Evolutionary conservation across 78 protist species (phyloP), one percentile per base, ranked within the genome.

Genomic region (Speleostelium caveatum): DNA sequence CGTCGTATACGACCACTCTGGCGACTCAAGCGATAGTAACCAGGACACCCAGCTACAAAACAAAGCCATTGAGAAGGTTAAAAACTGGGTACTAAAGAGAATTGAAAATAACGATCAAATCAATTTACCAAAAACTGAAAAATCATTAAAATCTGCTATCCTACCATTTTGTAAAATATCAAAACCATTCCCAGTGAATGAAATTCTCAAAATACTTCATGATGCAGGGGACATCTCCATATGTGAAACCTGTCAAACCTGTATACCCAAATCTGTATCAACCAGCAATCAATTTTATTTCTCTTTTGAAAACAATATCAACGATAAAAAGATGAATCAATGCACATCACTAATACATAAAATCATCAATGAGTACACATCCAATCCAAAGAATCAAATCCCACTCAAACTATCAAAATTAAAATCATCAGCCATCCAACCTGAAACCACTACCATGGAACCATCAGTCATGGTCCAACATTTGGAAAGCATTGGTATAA

Each of bases 191-290:
- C 19, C 73, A 67, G 69, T 26, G 10, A 72, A 56, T 14, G 28
- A 67, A 0, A 83, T 69, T 5, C 45, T 58, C 12, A 35, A 26
- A 3, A 69, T 58, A 14, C 28, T 83, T 39, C 1, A 3, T 14
- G 91, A 83, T 5, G n/a, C 62, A 24, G 91, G 91, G 28, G 91
- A 83, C 53, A 56, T 83, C 21, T 49, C 19, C 12, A 6, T 83
- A 21, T 83, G 91, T 33, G 56, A 65, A 14, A 74, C 75, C 2
- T 83, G 91, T 32, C 79, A 83, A 58, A 71, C 62, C 30, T 35
- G 63, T 30, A n/a, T n/a, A 39, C 91, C 91, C 56, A 51, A 55
- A 17, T 22, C 49, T 51, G 51, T 32, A 26, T 28, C 45, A 10
- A 5, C 32, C 21, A 53, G 51, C 2, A 72, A 72, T 33, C 78